A percentile compares a stretch with the other conserved stretches of the same genome.
These are phyloP conservation scores for Gigaspora rosea DNA, from an alignment of 192 early-diverging fungal genomes.

Conservation along the genomic window DNA sequence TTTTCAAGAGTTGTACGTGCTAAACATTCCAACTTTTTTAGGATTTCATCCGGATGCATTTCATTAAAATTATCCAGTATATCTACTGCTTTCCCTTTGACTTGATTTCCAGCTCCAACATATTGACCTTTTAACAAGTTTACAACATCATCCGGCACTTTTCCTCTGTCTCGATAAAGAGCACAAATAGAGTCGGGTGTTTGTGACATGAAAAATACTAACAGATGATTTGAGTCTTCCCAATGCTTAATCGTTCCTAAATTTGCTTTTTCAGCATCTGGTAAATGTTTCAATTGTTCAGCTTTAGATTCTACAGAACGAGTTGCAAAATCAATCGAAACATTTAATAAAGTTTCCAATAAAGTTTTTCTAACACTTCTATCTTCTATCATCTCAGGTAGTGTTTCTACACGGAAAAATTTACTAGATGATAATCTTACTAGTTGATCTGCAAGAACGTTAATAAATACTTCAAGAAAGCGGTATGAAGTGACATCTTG, in stretches of 20 bases:
- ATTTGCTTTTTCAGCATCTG: neutral
- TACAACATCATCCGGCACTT: constrained; percentile 26
- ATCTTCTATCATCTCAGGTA: constrained; percentile 16
- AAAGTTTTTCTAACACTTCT: constrained; percentile 24
- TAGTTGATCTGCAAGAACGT: constrained; percentile 34
- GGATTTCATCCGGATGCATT: neutral
- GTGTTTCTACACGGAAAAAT: constrained; percentile 30
- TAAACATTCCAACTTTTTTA: constrained; percentile 21
- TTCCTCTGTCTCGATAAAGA: constrained; percentile 10
- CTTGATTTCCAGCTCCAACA: neutral
- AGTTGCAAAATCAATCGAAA: constrained; percentile 33
- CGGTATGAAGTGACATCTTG: constrained; percentile 22
- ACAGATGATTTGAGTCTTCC: constrained; percentile 33
- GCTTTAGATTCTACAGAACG: constrained; percentile 4
- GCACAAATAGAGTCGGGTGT: constrained; percentile 28
- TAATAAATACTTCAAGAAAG: constrained; percentile 35
- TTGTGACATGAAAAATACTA: constrained; percentile 34
- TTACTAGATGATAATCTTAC: constrained; percentile 29
- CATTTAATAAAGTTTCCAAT: constrained; percentile 15
- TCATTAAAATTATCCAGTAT: constrained; percentile 4
- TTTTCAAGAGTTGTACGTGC: constrained; percentile 8
- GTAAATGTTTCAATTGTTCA: neutral
- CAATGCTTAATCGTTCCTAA: constrained; percentile 12
- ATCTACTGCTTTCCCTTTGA: neutral
- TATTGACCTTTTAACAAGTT: constrained; percentile 23